Percentiles rank a stretch among this genome's conserved stretches.
Evolutionary conservation across 1,284 basidiomycete genomes (phyloP).

Genomic region (Porphyrellus sp.): DNA sequence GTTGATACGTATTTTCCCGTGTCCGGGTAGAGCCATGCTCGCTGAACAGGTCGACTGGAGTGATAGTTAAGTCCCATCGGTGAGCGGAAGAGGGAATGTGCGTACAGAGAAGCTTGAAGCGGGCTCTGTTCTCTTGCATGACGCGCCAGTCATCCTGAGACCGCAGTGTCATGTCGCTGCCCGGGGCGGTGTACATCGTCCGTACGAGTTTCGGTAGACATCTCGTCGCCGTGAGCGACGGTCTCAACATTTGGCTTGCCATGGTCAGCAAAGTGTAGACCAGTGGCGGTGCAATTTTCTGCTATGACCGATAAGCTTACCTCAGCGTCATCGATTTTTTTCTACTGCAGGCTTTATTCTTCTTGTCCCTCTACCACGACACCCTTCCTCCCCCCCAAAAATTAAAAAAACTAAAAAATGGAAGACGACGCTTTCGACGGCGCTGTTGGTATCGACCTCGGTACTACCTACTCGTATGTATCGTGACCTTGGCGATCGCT

Average conservation of each 20-base stretch:
- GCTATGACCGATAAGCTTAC: slow-evolving; percentile 34
- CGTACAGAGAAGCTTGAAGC: slow-evolving; percentile 51
- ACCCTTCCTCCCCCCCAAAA: slow-evolving; percentile 39
- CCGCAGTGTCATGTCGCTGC: slow-evolving; percentile 38
- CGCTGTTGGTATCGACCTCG: slow-evolving; percentile 93
- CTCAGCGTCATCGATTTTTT: slow-evolving; percentile 42
- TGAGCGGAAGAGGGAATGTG: slow-evolving; percentile 10
- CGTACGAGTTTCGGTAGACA: slow-evolving; percentile 27
- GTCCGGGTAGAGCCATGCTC: slow-evolving; percentile 78
- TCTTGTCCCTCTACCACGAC: slow-evolving; percentile 29
- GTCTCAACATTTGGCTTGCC: slow-evolving; percentile 39
- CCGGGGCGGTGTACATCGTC: slow-evolving; percentile 34
- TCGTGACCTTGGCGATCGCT: slow-evolving; percentile 2
- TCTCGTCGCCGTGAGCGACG: slow-evolving; percentile 40
- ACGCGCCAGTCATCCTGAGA: slow-evolving; percentile 61
- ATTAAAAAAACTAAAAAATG: slow-evolving; percentile 65
- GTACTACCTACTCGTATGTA: slow-evolving; percentile 86
- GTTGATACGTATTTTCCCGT: slow-evolving; percentile 67
- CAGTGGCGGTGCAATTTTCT: slow-evolving; percentile 50
- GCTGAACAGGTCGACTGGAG: slow-evolving; percentile 61
- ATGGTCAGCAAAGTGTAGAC: slow-evolving; percentile 33
- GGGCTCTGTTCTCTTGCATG: slow-evolving; percentile 57
- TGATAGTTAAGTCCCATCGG: slow-evolving; percentile 16
- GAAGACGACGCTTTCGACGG: slow-evolving; percentile 90
- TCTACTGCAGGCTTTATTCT: slow-evolving; percentile 6